Evolutionary conservation across 148 eudicot genomes (phyloP), one percentile per base, ranked within the genome.

Genomic region (Diospyros kaki): DNA sequence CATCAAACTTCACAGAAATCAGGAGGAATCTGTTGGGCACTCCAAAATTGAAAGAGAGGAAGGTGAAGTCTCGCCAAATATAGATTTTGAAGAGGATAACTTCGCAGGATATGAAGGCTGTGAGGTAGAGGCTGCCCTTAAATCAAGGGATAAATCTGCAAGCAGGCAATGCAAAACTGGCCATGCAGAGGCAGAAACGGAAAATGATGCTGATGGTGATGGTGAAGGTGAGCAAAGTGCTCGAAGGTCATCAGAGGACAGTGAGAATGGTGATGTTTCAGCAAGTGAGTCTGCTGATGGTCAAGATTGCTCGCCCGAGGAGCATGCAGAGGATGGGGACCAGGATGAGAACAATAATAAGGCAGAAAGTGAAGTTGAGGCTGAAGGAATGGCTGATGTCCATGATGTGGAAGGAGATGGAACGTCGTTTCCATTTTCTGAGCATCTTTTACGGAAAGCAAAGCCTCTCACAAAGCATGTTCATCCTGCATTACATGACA

Each of bases 331-430:
- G 52, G 84, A 80, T 63, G 87, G 76, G 40, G 89, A 84, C 28
- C 85, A 83, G 77, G 84, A 86, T 50, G 82, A 76, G 58, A 79
- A 84, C 73, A 84, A 74, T 73, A 81, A 87, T 64, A 93, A 87
- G 85, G 89, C 72, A 73, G 94, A 89, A 85, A 93, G 90, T 86
- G 94, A 89, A 80, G 98, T 84, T 75, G 93, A 89, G 84, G 95
- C 84, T 66, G 90, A 86, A 68, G 88, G 86, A 52, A 83, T 82
- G 77, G 78, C 79, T 1, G 90, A 90, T 74, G 90, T 81, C 53
- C 87, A 81, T 77, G 84, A 86, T 68, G 56, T 66, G 63, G 97
- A 83, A 71, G 88, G 82, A 76, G 86, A 83, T 75, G 87, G 86
- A 77, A 62, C 38, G 9, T 64, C 79, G 40, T 62, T 81, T 56